A percentile compares a stretch with the other conserved stretches of the same genome.
phyloP scores from a whole-genome alignment of 2,329 filamentous ascomycete species.

The Bipolaris bicolor region DNA sequence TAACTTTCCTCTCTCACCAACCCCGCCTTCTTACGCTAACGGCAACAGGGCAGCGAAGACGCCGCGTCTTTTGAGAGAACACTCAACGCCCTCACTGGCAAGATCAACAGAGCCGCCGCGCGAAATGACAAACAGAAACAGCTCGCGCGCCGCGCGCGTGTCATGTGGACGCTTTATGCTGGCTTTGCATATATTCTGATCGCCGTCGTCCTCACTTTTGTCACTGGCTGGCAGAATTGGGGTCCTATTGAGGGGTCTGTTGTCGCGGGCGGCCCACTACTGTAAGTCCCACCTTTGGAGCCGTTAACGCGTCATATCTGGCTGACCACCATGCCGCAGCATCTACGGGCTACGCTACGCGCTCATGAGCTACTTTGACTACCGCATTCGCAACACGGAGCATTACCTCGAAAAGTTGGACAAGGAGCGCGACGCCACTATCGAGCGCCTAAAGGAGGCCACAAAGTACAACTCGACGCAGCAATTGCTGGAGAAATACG shows the following conservation, averaged over 20 bases:
- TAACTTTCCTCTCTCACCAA: not conserved
- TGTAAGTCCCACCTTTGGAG: constrained; percentile 60
- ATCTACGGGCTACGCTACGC: constrained; percentile 76
- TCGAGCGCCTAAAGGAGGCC: constrained; percentile 90
- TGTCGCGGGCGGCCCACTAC: constrained; percentile 75
- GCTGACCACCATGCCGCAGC: constrained; percentile 54
- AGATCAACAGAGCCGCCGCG: constrained; percentile 77
- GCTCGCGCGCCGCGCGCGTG: constrained; percentile 76
- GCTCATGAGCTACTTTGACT: constrained; percentile 76
- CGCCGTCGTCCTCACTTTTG: constrained; percentile 78
- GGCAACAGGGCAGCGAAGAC: constrained; percentile 73
- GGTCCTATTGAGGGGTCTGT: constrained; percentile 77
- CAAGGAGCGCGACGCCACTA: constrained; percentile 81
- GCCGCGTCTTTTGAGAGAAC: constrained; percentile 93
- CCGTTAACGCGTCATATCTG: too few species aligned
- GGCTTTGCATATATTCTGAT: constrained; percentile 90
- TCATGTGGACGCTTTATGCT: constrained; percentile 88
- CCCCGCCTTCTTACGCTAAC: constrained; percentile 18
- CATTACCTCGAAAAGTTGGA: constrained; percentile 74
- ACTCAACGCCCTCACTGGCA: constrained; percentile 78
- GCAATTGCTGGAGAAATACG: constrained; percentile 92
- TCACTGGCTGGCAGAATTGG: constrained; percentile 83
- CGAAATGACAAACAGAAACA: constrained; percentile 76
- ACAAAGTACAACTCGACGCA: constrained; percentile 97
- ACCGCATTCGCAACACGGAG: constrained; percentile 74